These are phyloP conservation scores for Oryza officinalis DNA, from an alignment of 176 grass and related monocot genomes.

Conservation along the genomic window DNA sequence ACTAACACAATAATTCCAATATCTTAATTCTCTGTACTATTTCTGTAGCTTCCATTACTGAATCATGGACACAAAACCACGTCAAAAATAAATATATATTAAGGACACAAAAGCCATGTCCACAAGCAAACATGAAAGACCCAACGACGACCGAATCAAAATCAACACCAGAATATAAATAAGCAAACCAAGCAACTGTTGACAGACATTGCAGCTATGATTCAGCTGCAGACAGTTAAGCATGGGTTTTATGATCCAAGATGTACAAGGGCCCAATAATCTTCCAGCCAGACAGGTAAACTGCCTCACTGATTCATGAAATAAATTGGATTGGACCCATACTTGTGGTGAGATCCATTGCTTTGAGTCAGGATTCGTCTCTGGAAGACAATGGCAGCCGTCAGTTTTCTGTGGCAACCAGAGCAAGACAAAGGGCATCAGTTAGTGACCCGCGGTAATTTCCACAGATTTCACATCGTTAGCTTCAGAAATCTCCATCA, in stretches of 20 bases:
- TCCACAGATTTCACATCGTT: not conserved
- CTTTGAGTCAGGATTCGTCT: not conserved
- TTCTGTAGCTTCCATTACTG: not conserved
- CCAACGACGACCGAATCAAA: not conserved
- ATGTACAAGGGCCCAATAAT: not conserved
- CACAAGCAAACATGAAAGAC: not conserved
- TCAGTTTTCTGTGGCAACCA: not conserved
- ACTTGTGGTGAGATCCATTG: not conserved
- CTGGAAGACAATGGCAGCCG: constrained; percentile 15
- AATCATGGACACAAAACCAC: no score
- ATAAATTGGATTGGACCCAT: not conserved
- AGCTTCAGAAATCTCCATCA: not conserved
- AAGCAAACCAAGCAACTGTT: not conserved
- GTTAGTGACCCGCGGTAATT: not conserved
- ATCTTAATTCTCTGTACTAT: not conserved
- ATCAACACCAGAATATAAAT: not conserved
- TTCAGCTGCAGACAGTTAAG: not conserved
- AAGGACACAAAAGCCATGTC: not conserved
- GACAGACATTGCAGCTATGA: not conserved
- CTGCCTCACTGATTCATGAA: not conserved
- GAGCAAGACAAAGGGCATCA: not conserved
- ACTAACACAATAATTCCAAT: not conserved
- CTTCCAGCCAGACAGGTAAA: not conserved
- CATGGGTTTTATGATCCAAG: not conserved
- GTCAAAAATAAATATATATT: not conserved